Evolutionary conservation across 306 rosid species (phyloP).

Genomic region (Boehmeria nivea): DNA sequence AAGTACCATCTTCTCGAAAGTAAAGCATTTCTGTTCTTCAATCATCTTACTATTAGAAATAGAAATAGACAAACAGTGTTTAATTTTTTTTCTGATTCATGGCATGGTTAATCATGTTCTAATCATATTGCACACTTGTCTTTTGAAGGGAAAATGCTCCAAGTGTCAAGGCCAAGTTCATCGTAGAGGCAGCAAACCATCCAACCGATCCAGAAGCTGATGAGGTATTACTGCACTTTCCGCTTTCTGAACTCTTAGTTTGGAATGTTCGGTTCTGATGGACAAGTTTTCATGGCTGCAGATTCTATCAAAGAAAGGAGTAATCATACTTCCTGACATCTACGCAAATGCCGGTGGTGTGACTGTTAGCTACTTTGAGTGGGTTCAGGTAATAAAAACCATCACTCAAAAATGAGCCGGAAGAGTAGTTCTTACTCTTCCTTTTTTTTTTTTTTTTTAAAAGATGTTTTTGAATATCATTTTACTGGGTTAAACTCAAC

Average conservation of each 20-base stretch:
- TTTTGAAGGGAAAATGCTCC: constrained; percentile 49
- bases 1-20: background rate
- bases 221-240: constrained; percentile 28
- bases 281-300: constrained; percentile 23
- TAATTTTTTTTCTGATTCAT: background rate
- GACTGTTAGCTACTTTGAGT: constrained; percentile 55
- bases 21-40: no score
- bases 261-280: constrained; percentile 13
- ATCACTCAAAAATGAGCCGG: no score
- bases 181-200: constrained; percentile 57
- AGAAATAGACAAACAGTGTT: background rate
- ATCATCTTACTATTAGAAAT: no score
- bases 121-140: background rate
- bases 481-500: no score
- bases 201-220: constrained; percentile 63
- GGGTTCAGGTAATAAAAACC: constrained; percentile 49
- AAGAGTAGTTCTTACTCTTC: no score
- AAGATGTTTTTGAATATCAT: no score
- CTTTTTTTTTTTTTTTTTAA: no score
- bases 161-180: constrained; percentile 47
- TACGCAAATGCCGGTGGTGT: constrained; percentile 57
- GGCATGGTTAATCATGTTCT: no score
- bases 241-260: background rate
- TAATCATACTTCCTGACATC: constrained; percentile 44
- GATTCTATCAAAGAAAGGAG: constrained; percentile 54